A percentile compares a stretch with the other conserved stretches of the same genome.
phyloP scores from a whole-genome alignment of 208 protist genomes.

The Trypanosoma melophagium region DNA sequence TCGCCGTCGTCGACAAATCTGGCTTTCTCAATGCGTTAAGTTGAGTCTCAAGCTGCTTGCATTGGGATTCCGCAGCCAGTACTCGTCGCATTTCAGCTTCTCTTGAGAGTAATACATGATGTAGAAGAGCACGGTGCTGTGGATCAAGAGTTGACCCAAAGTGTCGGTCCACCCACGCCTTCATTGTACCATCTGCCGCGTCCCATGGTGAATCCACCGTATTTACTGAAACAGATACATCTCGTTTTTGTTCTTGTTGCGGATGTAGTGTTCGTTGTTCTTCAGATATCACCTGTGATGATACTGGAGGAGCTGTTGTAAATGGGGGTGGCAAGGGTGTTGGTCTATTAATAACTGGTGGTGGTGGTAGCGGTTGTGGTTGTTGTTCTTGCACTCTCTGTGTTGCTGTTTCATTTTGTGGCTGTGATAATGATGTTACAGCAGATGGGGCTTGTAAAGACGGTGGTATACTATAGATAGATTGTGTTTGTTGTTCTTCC shows the following conservation, averaged over 20 bases:
- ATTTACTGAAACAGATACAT: no score
- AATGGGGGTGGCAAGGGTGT: slow-evolving; percentile 9
- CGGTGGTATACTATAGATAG: no score
- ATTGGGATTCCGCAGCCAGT: slow-evolving; percentile 28
- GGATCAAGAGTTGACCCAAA: slow-evolving; percentile 28
- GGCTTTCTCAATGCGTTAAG: slow-evolving; percentile 1
- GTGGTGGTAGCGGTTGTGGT: slow-evolving; percentile 18
- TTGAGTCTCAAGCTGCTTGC: slow-evolving; percentile 18
- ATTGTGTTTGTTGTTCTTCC: no score
- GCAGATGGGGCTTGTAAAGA: no score
- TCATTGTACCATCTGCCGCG: slow-evolving; percentile 11
- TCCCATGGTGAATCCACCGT: no score
- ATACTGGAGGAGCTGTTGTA: slow-evolving; percentile 1
- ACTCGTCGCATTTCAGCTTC: slow-evolving; percentile 30
- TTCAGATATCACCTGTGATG: no score
- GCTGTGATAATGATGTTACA: no score
- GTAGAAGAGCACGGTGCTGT: slow-evolving; percentile 27
- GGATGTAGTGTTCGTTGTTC: no score
- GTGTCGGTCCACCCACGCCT: slow-evolving; percentile 26
- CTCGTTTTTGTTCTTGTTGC: no score
- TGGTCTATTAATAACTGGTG: slow-evolving; percentile 16
- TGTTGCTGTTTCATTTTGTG: no score
- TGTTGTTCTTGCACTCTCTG: neutral
- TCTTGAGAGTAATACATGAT: slow-evolving; percentile 31
- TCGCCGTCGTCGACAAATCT: neutral